Evolutionary conservation across 768 basidiomycete species (phyloP).

Genomic region (Polyporus arcularius): DNA sequence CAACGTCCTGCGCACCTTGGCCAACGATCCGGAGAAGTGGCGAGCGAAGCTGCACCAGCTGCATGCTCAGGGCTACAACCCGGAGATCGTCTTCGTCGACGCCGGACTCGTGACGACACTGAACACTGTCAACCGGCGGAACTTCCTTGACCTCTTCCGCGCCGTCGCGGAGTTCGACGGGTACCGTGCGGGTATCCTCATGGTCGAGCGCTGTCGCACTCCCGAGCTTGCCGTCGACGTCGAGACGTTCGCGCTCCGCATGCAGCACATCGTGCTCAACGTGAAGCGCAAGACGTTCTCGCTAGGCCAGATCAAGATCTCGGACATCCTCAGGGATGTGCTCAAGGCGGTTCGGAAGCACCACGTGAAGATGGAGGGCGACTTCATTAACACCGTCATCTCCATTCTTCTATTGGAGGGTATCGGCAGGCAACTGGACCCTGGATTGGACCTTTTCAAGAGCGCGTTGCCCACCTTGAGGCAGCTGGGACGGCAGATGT

Average conservation of each 20-base stretch:
- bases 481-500: conserved; percentile 91
- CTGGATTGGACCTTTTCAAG: conserved; percentile 90
- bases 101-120: conserved; percentile 93
- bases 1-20: conserved; percentile 62
- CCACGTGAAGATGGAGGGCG: conserved; percentile 98
- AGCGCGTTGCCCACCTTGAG: conserved; percentile 92
- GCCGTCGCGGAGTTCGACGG: conserved; percentile 97
- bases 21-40: conserved; percentile 67
- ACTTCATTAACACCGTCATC: conserved; percentile 98
- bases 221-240: conserved; percentile 89
- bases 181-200: conserved; percentile 90
- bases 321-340: conserved; percentile 89
- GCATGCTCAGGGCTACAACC: conserved; percentile 74
- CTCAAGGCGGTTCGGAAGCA: conserved; percentile 83
- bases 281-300: conserved; percentile 98
- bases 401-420: conserved; percentile 93
- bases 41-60: conserved; percentile 63
- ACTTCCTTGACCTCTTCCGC: conserved; percentile 96
- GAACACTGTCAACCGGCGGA: conserved; percentile 76
- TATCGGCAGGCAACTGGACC: conserved; percentile 93
- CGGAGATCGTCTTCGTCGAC: conserved; percentile 96
- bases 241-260: conserved; percentile 95
- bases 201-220: conserved; percentile 92
- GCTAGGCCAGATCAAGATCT: conserved; percentile 94
- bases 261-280: conserved; percentile 91